Percentiles rank a stretch among this genome's conserved stretches.
Evolutionary conservation across 345 rosid genomes (phyloP).

Genomic region (Acer yangbiense): DNA sequence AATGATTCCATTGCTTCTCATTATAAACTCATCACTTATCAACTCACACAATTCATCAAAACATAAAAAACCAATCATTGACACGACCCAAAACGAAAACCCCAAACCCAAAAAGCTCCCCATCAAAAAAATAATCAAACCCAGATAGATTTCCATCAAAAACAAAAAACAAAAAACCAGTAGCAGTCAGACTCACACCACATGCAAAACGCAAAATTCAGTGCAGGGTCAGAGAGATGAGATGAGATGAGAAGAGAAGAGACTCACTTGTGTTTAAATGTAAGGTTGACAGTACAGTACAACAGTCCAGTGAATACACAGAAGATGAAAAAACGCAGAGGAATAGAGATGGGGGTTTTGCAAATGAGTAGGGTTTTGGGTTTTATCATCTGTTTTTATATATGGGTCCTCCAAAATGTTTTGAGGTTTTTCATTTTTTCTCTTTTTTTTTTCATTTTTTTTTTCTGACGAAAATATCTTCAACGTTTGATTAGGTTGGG

Average conservation of each 20-base stretch:
- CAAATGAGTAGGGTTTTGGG: slow-evolving; percentile 54
- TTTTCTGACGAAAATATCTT: not conserved
- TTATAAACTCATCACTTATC: not conserved
- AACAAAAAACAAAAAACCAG: not conserved
- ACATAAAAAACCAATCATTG: too few relatives aligned
- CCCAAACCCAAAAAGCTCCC: too few relatives aligned
- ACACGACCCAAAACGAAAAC: too few relatives aligned
- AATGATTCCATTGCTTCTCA: not conserved
- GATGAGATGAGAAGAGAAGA: not conserved
- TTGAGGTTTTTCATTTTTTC: not conserved
- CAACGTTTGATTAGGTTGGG: not conserved
- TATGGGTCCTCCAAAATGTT: not conserved
- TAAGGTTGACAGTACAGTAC: slow-evolving; percentile 12
- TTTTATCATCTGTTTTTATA: slow-evolving; percentile 43
- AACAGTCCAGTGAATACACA: not conserved
- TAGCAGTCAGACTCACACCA: not conserved
- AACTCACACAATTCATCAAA: not conserved
- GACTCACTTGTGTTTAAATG: slow-evolving; percentile 14
- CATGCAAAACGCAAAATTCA: not conserved
- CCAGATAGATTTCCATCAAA: not conserved
- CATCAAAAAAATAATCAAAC: not conserved
- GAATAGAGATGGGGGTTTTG: slow-evolving; percentile 20
- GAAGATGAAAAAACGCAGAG: not conserved
- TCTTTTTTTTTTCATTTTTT: not conserved
- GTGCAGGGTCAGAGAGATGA: not conserved